Conservation (phyloP, 1,284 basidiomycete genomes). For the Phellopilus nigrolimitatus region DNA sequence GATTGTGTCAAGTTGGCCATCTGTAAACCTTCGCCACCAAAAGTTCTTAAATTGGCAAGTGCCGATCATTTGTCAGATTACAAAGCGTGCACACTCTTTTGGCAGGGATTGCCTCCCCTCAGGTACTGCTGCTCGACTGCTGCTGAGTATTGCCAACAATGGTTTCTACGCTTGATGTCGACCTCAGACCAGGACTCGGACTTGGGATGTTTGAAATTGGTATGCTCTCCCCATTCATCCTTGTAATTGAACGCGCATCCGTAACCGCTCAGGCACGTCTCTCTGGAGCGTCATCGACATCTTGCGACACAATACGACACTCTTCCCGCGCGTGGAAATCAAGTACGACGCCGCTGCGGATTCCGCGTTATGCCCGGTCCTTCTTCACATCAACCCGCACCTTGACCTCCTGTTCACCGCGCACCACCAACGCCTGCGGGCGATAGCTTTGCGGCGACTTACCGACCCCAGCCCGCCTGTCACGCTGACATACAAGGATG, state of each 20-base stretch:
- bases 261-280: conserved; percentile 53
- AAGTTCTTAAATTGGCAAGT: too few relatives aligned
- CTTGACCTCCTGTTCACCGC: conserved; percentile 78
- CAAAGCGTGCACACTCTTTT: too few relatives aligned
- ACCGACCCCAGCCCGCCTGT: conserved; percentile 60
- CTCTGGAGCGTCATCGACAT: conserved; percentile 78
- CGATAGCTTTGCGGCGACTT: conserved; percentile 64
- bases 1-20: too few relatives aligned
- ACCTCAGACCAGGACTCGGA: conserved; percentile 72
- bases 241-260: conserved; percentile 13
- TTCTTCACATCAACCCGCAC: conserved; percentile 74
- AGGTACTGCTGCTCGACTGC: not conserved
- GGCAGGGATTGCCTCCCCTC: too few relatives aligned
- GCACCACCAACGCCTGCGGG: conserved; percentile 68
- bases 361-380: conserved; percentile 62
- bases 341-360: conserved; percentile 76
- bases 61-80: too few relatives aligned
- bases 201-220: conserved; percentile 78
- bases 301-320: conserved; percentile 49
- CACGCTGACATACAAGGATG: conserved; percentile 65
- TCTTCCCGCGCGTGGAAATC: conserved; percentile 78
- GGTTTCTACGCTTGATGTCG: conserved; percentile 66
- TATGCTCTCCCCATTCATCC: conserved; percentile 26
- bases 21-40: too few relatives aligned
- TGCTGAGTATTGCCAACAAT: conserved; percentile 31